Evolutionary conservation across 2,329 filamentous ascomycete species (phyloP), one percentile per base, ranked within the genome.

Genomic region (Phyllosticta ampelicida): DNA sequence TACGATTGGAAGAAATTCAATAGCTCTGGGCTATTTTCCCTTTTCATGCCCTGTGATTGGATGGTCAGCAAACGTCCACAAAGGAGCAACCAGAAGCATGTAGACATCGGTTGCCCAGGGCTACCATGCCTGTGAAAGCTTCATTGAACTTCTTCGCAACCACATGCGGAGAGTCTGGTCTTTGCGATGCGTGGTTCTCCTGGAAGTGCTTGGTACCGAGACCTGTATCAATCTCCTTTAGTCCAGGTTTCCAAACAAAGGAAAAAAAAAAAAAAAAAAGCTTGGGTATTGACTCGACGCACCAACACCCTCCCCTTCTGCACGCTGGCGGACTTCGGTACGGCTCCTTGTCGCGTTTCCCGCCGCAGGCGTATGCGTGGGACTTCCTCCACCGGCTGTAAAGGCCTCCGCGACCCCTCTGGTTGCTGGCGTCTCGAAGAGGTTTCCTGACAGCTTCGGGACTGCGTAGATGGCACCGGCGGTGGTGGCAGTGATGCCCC

Each of bases 361-460:
- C 4, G 36, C 58, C 11, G 64, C 69, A 18, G 70, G 70, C 29
- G 66, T 65, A 49, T 71, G 69, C 53, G 67, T 66, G 2, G 67
- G 65, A 23, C 65, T 56, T 3, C 63, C 70, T 56, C 70, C 70
- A 30, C 66, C 70, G 10, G 68, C 58, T 3, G 67, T 65, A 60
- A 63, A 72, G 21, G 68, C 65, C 53, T 69, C 64, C 58, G 70
- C 70, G 49, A 72, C 67, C 59, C 70, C 70, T 62, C 69, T 62
- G n/a, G 67, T 60, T 30, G 61, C 69, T 48, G 64, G 63, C 23
- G 70, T 72, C 64, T 70, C 70, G 64, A 70, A 70, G 10, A 69
- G 67, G 70, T 69, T 71, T 63, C 71, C 69, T 55, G 66, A 66
- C 59, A 69, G 65, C 67, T 70, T 70, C 61, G 66, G 65, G 55